Conservation (phyloP, 1,139 yeast species). For the Scheffersomyces insectosa region DNA sequence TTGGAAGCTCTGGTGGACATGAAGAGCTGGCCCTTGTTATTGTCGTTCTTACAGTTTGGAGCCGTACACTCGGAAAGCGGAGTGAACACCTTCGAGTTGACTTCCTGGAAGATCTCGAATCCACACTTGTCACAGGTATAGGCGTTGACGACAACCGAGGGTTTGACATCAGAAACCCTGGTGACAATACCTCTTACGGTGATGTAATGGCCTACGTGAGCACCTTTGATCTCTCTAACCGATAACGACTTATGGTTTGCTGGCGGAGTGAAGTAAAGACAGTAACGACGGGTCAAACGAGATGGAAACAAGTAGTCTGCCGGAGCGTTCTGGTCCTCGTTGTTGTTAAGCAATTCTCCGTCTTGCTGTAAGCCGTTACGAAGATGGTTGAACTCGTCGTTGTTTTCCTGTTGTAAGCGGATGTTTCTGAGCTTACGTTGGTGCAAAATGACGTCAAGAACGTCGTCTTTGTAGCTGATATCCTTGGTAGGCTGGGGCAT, state of each 20-base stretch:
- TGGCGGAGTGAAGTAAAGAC: conserved; percentile 82
- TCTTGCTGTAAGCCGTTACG: conserved; percentile 32
- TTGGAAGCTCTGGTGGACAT: conserved; percentile 96
- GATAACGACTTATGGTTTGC: conserved; percentile 64
- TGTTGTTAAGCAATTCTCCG: conserved; percentile 5
- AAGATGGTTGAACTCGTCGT: conserved; percentile 48
- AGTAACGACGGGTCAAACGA: conserved; percentile 81
- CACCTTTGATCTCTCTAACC: conserved; percentile 87
- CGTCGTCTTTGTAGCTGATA: conserved; percentile 81
- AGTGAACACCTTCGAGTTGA: conserved; percentile 76
- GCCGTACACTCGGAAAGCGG: conserved; percentile 89
- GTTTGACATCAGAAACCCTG: conserved; percentile 94
- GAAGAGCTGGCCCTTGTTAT: conserved; percentile 84
- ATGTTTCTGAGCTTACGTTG: conserved; percentile 85
- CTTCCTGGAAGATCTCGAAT: conserved; percentile 93
- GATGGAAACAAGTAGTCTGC: conserved; percentile 70
- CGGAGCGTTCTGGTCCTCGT: conserved; percentile 2
- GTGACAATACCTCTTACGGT: conserved; percentile 95
- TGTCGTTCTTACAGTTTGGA: conserved; percentile 72
- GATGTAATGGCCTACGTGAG: conserved; percentile 78
- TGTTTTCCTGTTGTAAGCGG: conserved; percentile 66
- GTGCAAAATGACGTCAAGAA: conserved; percentile 86
- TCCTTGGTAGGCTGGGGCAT: conserved; percentile 84
- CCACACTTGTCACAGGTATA: conserved; percentile 99
- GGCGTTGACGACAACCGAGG: conserved; percentile 86